Base-by-base conservation (phyloP, 192 early-diverging fungal species). In the Dissophora ornata region DNA sequence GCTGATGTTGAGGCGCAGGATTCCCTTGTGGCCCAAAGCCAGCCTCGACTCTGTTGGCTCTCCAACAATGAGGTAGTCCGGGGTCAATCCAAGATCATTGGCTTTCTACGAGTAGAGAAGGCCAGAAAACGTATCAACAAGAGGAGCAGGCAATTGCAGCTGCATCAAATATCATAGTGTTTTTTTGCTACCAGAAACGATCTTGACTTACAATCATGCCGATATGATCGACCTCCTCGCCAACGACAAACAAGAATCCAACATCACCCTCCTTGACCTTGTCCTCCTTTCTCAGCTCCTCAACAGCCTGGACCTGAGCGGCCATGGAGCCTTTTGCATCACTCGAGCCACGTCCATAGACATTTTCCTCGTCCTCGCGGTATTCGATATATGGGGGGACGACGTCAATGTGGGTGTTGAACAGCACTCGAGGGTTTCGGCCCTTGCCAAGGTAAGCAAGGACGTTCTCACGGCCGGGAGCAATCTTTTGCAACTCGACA, bases 21-120 rank as follows among this genome's bases (percentile, higher is more conserved):
- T 77, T 28, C 84, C 84, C 68, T 86, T 86, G 59, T 86, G 84
- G n/a, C 84, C 84, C 25, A 71, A 33, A 15, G 84, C 84, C 44
- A 84, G 53, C 4, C 62, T 47, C 0, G 71, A 70, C 57, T 86
- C 84, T 29, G 84, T 86, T 24, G 84, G 84, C 38, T 86, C 84
- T n/a, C 84, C 84, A 12, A 81, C 83, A 57, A 84, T 60, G 33
- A 84, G 38, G 28, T 75, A 82, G 18, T 70, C 73, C 15, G 82
- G 73, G 2, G 62, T 54, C 18, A 86, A 66, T 49, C 59, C 67
- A 2, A 86, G 60, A 16, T 68, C 59, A 33, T 86, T 84, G 3
- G 84, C 84, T 42, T 66, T 67, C 73, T 77, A 56, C 38, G 19
- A 9, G 25, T 13, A 11, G 48, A 21, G 21, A 41, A 8, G 48